Conservation (phyloP, 768 basidiomycete species). For the Psilocybe azurescens region DNA sequence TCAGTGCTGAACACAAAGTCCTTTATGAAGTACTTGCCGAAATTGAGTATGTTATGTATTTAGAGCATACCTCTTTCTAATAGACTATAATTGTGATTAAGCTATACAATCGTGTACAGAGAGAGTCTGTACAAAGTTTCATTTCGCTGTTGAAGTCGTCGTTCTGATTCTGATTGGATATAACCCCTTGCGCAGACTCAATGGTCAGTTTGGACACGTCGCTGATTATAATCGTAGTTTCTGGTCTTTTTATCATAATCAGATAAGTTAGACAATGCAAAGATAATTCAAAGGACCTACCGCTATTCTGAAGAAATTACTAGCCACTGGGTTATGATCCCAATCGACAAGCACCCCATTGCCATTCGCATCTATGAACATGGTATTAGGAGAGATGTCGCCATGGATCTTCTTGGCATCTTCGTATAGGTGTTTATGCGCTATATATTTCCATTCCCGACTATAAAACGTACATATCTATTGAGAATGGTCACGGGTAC, state of each 20-base stretch:
- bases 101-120: too few species aligned
- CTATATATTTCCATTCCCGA: background rate
- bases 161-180: too few species aligned
- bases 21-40: too few species aligned
- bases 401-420: background rate
- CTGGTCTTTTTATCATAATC: background rate
- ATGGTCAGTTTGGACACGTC: background rate
- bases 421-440: background rate
- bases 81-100: too few species aligned
- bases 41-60: too few species aligned
- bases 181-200: too few species aligned
- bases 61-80: too few species aligned
- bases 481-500: background rate
- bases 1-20: too few species aligned
- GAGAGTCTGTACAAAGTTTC: too few species aligned
- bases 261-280: background rate
- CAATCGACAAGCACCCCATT: constrained; percentile 1
- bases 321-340: background rate
- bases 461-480: background rate
- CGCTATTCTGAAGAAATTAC: background rate
- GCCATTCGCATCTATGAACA: background rate
- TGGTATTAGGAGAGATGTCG: background rate
- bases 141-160: too few species aligned
- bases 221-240: background rate
- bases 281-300: background rate